These are phyloP conservation scores for Sabuloglossum arenarium DNA, from an alignment of 495 filamentous ascomycete genomes.

Conservation along the genomic window DNA sequence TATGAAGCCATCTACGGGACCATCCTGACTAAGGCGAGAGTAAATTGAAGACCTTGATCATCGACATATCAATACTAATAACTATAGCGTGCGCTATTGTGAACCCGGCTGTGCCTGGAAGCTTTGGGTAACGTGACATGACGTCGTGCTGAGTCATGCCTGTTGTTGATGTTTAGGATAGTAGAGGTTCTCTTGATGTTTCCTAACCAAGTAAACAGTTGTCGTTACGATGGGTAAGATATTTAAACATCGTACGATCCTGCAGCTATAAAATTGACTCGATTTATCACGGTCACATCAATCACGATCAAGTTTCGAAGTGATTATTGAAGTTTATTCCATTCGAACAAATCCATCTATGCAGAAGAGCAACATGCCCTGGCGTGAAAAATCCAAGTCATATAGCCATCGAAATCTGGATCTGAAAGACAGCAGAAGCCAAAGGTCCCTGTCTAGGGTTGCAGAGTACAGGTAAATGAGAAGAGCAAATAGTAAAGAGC, in stretches of 20 bases:
- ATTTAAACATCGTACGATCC: too few relatives aligned
- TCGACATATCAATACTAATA: neutral
- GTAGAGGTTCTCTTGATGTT: too few relatives aligned
- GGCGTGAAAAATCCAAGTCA: neutral
- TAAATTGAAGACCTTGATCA: neutral
- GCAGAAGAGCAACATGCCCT: neutral
- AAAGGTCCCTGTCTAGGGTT: neutral
- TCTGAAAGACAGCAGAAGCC: neutral
- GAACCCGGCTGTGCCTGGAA: too few relatives aligned
- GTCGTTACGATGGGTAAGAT: too few relatives aligned
- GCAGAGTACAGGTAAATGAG: neutral
- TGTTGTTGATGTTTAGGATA: neutral
- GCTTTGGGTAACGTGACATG: neutral
- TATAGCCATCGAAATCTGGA: neutral
- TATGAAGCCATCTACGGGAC: neutral
- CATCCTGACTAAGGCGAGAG: neutral
- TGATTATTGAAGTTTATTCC: neutral
- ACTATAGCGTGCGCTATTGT: neutral
- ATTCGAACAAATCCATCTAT: neutral
- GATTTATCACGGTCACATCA: neutral
- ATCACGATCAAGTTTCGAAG: too few relatives aligned
- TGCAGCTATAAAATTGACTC: neutral
- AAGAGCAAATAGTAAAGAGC: neutral
- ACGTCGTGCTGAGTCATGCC: neutral
- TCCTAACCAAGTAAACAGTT: too few relatives aligned